phyloP scores from a whole-genome alignment of 23 red algal species.

The Cyanidium caldarium region DNA sequence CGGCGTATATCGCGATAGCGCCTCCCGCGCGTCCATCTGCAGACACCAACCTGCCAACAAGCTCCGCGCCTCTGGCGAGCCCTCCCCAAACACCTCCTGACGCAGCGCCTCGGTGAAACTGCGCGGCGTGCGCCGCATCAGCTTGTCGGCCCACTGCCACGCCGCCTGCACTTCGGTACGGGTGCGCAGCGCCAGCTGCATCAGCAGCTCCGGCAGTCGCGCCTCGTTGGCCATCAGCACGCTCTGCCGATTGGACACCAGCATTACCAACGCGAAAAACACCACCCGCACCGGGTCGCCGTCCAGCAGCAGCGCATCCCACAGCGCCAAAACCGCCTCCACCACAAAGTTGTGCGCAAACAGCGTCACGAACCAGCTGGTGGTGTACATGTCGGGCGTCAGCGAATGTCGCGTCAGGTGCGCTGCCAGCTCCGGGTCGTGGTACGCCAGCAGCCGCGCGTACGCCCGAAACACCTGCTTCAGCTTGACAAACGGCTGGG shows the following conservation, averaged over 20 bases:
- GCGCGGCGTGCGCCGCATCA: conserved; percentile 29
- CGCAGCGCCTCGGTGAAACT: no score
- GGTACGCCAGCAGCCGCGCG: conserved; percentile 59
- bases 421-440: conserved; percentile 77
- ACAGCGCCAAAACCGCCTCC: conserved; percentile 66
- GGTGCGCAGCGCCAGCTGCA: conserved; percentile 37
- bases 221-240: conserved; percentile 40
- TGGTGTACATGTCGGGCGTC: conserved; percentile 75
- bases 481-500: conserved; percentile 49
- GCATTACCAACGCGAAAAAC: conserved; percentile 73
- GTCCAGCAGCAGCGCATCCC: conserved; percentile 74
- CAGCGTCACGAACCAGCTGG: conserved; percentile 88
- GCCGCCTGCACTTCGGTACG: conserved; percentile 37
- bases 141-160: conserved; percentile 50
- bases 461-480: conserved; percentile 68
- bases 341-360: conserved; percentile 88
- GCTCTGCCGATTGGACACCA: conserved; percentile 35
- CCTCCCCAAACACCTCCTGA: no score
- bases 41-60: background rate
- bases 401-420: conserved; percentile 48
- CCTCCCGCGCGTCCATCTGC: background rate
- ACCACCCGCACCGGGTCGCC: conserved; percentile 58
- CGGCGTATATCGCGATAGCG: conserved; percentile 19
- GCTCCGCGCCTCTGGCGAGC: background rate
- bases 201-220: conserved; percentile 66